A percentile compares a stretch with the other conserved stretches of the same genome.
phyloP scores from a whole-genome alignment of 192 early-diverging fungal genomes.

The Podochytrium sp. region DNA sequence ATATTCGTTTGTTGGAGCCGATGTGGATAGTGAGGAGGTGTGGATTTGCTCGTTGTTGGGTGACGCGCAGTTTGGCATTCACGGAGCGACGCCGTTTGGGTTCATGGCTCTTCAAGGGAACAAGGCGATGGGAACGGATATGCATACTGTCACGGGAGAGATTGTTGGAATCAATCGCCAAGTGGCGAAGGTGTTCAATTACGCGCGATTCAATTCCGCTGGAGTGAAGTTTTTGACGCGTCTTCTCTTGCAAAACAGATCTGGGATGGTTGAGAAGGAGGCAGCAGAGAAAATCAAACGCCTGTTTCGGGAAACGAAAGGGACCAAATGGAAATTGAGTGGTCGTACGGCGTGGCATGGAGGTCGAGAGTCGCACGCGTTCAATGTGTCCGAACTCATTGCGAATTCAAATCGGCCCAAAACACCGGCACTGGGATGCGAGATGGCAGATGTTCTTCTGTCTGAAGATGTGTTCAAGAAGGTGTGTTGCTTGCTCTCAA shows the following conservation, averaged over 20 bases:
- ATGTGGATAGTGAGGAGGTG: conserved; percentile 95
- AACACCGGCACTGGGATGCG: conserved; percentile 87
- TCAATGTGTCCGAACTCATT: conserved; percentile 86
- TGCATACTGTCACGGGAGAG: conserved; percentile 89
- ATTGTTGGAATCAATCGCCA: conserved; percentile 90
- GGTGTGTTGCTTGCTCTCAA: conserved; percentile 34
- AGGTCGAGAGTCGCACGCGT: conserved; percentile 92
- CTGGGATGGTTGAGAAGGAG: conserved; percentile 65
- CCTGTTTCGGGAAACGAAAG: conserved; percentile 86
- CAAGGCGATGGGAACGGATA: conserved; percentile 84
- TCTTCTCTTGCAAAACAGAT: conserved; percentile 79
- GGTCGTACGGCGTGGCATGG: conserved; percentile 75
- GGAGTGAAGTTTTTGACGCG: conserved; percentile 80
- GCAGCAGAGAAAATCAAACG: conserved; percentile 68
- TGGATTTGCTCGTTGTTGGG: conserved; percentile 96
- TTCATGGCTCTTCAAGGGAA: conserved; percentile 98
- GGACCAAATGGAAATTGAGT: conserved; percentile 50
- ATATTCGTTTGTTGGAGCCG: conserved; percentile 90
- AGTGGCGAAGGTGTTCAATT: conserved; percentile 94
- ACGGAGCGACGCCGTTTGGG: conserved; percentile 90
- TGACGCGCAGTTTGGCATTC: conserved; percentile 90
- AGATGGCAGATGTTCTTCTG: conserved; percentile 81
- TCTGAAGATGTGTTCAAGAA: conserved; percentile 40
- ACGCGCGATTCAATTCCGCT: conserved; percentile 93
- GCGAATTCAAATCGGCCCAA: conserved; percentile 71